Evolutionary conservation across 495 filamentous ascomycete genomes (phyloP), one percentile per base, ranked within the genome.

Genomic region (Lentithecium fluviatile): DNA sequence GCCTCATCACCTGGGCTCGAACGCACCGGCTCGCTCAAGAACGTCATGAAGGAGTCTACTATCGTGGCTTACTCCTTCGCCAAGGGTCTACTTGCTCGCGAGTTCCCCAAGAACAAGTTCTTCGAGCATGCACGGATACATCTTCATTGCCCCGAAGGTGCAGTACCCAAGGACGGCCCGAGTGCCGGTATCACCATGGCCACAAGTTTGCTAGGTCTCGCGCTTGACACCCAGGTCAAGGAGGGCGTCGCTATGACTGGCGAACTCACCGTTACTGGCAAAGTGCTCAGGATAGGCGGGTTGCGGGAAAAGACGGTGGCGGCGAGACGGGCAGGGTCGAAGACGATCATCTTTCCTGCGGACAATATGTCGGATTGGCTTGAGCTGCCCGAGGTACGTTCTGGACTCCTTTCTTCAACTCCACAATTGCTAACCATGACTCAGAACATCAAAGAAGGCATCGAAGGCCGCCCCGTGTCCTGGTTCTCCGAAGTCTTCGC

Each of bases 291-390:
- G 67, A 99, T 99, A 76, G 95, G 95, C 24, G 95, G 95, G 0
- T 76, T 99, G 67, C 80, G 95, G 56, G 95, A 99, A 81, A 99
- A 99, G 84, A 96, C 94, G n/a, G 94, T 99, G 51, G 95, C 95
- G 48, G 95, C 95, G 49, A 82, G 92, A 63, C 82, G 95, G 56
- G 94, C 95, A 47, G 95, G 95, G 58, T 95, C 91, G 58, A 94
- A 87, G 77, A 97, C 84, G 79, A 85, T 99, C 68, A 86, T 99
- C 68, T 99, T 99, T 80, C 95, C 95, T 46, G 78, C 82, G 45
- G 95, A 97, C 76, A 97, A 97, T 78, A 82, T 85, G 78, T 89
- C 87, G 42, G 94, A 99, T 79, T 99, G 95, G 95, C 77, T 97
- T 47, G 95, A 99, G 75, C 81, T 99, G 67, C 95, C 95, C 71